Percentiles rank a stretch among this genome's conserved stretches.
Conservation (phyloP, 495 filamentous ascomycete genomes). For the Penicillium pulvis region DNA sequence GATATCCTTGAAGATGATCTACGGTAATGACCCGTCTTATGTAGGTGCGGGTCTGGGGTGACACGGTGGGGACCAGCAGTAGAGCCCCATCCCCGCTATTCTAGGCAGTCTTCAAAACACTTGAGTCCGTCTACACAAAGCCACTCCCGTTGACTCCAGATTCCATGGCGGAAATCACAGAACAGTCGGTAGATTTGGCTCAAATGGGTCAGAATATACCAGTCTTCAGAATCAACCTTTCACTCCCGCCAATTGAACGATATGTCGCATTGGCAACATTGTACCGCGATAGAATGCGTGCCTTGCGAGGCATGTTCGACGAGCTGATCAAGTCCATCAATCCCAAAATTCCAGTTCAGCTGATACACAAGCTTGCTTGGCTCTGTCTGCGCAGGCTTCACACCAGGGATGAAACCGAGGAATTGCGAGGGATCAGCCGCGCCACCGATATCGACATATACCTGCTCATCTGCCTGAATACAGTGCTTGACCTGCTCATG, state of each 20-base stretch:
- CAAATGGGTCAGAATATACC: conserved; percentile 28
- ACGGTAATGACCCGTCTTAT: not conserved
- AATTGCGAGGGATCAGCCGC: conserved; percentile 59
- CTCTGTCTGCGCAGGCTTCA: conserved; percentile 52
- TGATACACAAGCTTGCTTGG: conserved; percentile 40
- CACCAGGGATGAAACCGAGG: conserved; percentile 59
- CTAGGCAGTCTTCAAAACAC: not conserved
- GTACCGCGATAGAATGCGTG: conserved; percentile 43
- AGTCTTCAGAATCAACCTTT: conserved; percentile 59
- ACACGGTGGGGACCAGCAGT: conserved; percentile 2
- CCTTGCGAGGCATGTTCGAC: conserved; percentile 53
- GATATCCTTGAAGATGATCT: too few species aligned
- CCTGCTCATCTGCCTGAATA: conserved; percentile 62
- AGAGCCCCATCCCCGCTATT: conserved; percentile 4
- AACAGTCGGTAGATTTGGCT: not conserved
- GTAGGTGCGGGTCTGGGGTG: not conserved
- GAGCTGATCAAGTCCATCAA: conserved; percentile 32
- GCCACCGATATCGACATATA: conserved; percentile 57
- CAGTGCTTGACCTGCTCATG: conserved; percentile 63
- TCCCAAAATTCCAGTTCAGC: conserved; percentile 25
- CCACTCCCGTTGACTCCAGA: not conserved
- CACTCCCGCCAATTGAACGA: conserved; percentile 55
- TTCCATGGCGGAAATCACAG: conserved; percentile 2
- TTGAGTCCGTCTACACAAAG: not conserved
- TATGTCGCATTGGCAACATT: conserved; percentile 51